Base-by-base conservation (phyloP, 768 basidiomycete genomes). In the Kwoniella dejecticola region DNA sequence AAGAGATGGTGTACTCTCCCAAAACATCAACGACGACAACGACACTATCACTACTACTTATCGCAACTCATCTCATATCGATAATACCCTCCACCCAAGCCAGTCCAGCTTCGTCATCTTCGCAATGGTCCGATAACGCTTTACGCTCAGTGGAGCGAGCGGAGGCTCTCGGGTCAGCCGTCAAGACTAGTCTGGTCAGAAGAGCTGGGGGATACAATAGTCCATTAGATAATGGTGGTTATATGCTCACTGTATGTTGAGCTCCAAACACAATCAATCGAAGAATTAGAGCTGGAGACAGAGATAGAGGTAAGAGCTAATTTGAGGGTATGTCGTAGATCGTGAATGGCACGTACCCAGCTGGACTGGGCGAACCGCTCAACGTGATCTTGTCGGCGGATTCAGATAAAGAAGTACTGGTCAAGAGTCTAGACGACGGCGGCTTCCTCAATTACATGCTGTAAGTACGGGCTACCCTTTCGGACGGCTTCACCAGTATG, bases 311-410 rank as follows among this genome's bases (percentile, higher is more conserved):
- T 50, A n/a, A 15, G 48, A 27, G 19, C 30, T 41, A 23, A 46
- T 40, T 26, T 60, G 2, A 29, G n/a, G 42, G 4, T 8, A 17
- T 31, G 4, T 19, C 4, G n/a, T 41, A 71, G 70, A 64, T 68
- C 30, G 67, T 68, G 17, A 68, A 71, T 49, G 70, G 67, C 31
- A 90, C 89, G 7, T 86, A 80, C 69, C 89, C 89, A 2, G 73
- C 81, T 45, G 90, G 88, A 6, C 85, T 88, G 49, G 90, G 90
- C 33, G 93, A 95, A 80, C 92, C 92, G 4, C 78, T 95, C 44
- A 96, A 96, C 69, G 82, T 83, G 55, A 89, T 96, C 69, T 80
- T 96, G 21, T 87, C 89, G 23, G 88, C 83, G 8, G 82, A 86
- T 45, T 95, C 92, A 3, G 88, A 91, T 68, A 62, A 82, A 3